Base-by-base conservation (phyloP, 305 asterid genomes). In the Salvia sclarea region DNA sequence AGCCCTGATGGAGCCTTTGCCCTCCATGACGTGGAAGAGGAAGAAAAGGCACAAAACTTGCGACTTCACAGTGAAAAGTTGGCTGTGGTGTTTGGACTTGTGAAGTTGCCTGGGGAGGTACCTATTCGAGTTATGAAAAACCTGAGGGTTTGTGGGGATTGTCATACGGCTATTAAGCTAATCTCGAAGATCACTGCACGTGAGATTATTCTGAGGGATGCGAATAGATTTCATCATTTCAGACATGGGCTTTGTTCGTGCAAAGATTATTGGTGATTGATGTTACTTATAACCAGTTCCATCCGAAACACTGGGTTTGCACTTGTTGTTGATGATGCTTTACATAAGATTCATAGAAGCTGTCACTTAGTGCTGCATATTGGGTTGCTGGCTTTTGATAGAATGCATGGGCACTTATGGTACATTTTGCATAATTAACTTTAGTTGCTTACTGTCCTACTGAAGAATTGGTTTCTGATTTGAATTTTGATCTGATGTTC, bases 81-180 rank as follows among this genome's bases (percentile, higher is more conserved):
- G 81, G 95, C 89, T 30, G 88, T 88, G 67, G 80, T 76, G 1
- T 88, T 79, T 78, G 92, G 96, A 31, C 85, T 88, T 64, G 47
- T 86, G 70, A 86, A 80, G 80, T 58, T 86, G 68, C 86, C 87
- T 25, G 82, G 80, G 33, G 87, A 85, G 68, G 69, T 79, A 45
- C 81, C 90, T 45, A 81, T 86, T 63, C 80, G 89, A 62, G 92
- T 88, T 31, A 88, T 85, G 95, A 88, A 88, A 69, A 88, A 85
- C 81, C 83, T 88, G 75, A 81, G 89, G 58, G 85, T 88, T 44
- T 88, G 95, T 75, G 88, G 88, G 70, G 95, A 86, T 74, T 88
- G 95, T 66, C 90, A 86, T 68, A 63, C 85, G 14, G 83, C 88
- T 48, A 82, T 88, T 28, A 86, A 86, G 52, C 63, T 88, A 35